Conservation (phyloP, 306 rosid species). For the Senna siamea region DNA sequence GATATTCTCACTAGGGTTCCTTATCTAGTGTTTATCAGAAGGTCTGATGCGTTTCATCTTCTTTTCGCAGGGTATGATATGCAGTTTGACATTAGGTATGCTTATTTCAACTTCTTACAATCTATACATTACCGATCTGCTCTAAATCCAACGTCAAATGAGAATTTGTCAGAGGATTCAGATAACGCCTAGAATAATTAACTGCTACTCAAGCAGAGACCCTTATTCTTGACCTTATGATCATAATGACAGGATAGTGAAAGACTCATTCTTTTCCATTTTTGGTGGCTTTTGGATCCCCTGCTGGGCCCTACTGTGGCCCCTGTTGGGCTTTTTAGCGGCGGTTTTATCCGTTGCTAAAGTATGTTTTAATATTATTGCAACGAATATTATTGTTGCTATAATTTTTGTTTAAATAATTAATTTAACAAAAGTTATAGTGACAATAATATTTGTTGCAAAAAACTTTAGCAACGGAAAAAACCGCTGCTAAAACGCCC, state of each 20-base stretch:
- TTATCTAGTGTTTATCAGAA: conserved; percentile 26
- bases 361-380: too few relatives aligned
- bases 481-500: too few relatives aligned
- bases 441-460: too few relatives aligned
- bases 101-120: conserved; percentile 80
- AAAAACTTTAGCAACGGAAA: too few relatives aligned
- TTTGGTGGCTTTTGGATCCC: too few relatives aligned
- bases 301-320: too few relatives aligned
- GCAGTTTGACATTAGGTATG: conserved; percentile 86
- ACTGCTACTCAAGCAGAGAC: not conserved
- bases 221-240: not conserved
- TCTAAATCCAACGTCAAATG: conserved; percentile 4
- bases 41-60: conserved; percentile 25
- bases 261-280: not conserved
- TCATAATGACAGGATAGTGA: not conserved
- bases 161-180: conserved; percentile 35
- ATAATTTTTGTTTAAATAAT: too few relatives aligned
- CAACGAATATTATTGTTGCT: too few relatives aligned
- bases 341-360: too few relatives aligned
- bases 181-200: conserved; percentile 28
- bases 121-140: conserved; percentile 49
- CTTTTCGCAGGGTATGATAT: conserved; percentile 82
- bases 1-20: not conserved
- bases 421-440: too few relatives aligned
- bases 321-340: too few relatives aligned